phyloP scores from a whole-genome alignment of 208 protist species.

The Trypanosoma scelopori region DNA sequence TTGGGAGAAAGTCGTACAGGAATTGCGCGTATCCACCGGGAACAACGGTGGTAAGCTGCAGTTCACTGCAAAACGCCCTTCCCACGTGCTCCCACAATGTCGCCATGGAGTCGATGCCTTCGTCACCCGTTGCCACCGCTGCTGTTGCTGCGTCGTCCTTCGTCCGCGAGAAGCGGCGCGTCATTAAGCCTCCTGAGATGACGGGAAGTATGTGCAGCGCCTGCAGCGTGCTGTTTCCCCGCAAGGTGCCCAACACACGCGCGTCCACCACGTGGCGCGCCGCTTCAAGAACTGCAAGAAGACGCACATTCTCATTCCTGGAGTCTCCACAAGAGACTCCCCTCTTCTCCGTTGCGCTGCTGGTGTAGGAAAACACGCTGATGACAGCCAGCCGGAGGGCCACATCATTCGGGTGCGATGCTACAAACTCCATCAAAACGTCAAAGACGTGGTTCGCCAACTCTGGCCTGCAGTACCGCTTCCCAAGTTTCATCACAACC shows the following conservation, averaged over 20 bases:
- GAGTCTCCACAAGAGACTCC: no score
- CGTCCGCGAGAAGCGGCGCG: background rate
- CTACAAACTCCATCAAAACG: slow-evolving; percentile 24
- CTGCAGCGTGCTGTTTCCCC: slow-evolving; percentile 32
- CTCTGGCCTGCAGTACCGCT: slow-evolving; percentile 12
- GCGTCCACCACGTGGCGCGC: slow-evolving; percentile 11
- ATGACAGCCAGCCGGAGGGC: slow-evolving; percentile 50
- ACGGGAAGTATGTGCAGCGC: slow-evolving; percentile 31
- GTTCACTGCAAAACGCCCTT: slow-evolving; percentile 14
- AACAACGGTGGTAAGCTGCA: slow-evolving; percentile 23
- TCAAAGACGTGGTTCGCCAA: slow-evolving; percentile 41
- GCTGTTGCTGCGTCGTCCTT: background rate
- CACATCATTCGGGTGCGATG: slow-evolving; percentile 20
- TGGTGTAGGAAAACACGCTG: slow-evolving; percentile 44
- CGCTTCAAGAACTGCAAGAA: slow-evolving; percentile 7
- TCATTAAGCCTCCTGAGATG: background rate
- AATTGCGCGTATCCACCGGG: slow-evolving; percentile 38
- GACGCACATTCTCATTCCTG: background rate
- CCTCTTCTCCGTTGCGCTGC: background rate
- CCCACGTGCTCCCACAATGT: slow-evolving; percentile 4
- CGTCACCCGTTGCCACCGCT: background rate
- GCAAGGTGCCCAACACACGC: slow-evolving; percentile 10
- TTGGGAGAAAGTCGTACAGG: slow-evolving; percentile 30
- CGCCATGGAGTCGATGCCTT: background rate
- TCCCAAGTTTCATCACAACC: slow-evolving; percentile 48